phyloP scores from a whole-genome alignment of 768 basidiomycete genomes.

The Mrakia gelida region DNA sequence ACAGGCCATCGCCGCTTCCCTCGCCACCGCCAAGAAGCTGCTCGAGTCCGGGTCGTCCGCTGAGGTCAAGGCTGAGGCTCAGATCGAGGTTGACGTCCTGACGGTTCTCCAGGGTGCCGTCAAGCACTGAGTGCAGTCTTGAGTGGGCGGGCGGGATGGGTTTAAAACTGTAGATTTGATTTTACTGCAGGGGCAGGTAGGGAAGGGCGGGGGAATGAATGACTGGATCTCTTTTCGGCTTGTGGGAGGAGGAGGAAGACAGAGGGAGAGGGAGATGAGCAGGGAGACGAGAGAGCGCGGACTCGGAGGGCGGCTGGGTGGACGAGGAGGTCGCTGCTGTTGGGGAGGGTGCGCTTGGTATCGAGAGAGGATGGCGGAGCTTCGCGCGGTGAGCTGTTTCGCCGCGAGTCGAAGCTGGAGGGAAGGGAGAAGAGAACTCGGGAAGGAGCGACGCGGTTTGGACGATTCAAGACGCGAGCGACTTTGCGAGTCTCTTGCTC shows the following conservation, averaged over 20 bases:
- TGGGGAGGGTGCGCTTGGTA: too few species aligned
- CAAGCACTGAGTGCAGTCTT: conserved; percentile 36
- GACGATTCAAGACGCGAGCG: not conserved
- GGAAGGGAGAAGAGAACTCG: too few species aligned
- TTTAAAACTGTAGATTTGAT: conserved; percentile 3
- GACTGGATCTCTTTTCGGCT: not conserved
- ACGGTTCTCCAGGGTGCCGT: conserved; percentile 78
- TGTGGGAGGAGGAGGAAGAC: not conserved
- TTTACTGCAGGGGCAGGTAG: not conserved
- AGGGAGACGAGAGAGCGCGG: not conserved
- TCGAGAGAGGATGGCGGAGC: too few species aligned
- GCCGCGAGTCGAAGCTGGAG: too few species aligned
- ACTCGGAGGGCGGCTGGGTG: too few species aligned
- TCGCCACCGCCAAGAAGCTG: conserved; percentile 73
- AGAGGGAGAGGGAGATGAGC: not conserved
- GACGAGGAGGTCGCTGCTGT: too few species aligned
- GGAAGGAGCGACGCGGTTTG: not conserved
- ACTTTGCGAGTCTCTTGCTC: not conserved
- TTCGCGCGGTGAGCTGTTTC: too few species aligned
- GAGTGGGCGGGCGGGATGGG: not conserved
- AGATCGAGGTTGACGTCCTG: conserved; percentile 88
- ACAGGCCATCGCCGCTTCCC: conserved; percentile 82
- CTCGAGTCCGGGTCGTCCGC: conserved; percentile 78
- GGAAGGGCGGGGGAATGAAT: not conserved
- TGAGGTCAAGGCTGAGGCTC: conserved; percentile 87